Percentiles rank a stretch among this genome's conserved stretches.
Conservation (phyloP, 192 early-diverging fungal genomes). For the Backusella parvicylindrica region DNA sequence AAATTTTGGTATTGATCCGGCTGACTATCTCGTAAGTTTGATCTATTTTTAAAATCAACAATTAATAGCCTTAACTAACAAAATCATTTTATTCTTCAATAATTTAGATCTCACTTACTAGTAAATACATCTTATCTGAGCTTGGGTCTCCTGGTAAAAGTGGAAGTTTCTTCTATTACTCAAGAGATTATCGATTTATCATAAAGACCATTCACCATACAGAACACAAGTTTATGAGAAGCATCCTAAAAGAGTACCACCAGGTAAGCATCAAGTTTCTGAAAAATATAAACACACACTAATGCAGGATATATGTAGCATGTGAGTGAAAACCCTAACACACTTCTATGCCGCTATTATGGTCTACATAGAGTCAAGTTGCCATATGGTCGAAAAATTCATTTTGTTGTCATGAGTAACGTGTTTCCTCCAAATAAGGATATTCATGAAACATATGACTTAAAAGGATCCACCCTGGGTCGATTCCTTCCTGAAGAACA, state of each 20-base stretch:
- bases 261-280: conserved; percentile 29
- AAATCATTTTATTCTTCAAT: too few species aligned
- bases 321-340: conserved; percentile 83
- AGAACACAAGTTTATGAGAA: conserved; percentile 93
- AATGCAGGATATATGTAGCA: conserved; percentile 46
- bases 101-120: conserved; percentile 83
- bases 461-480: conserved; percentile 94
- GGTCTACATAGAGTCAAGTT: conserved; percentile 95
- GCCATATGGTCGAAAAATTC: conserved; percentile 88
- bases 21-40: conserved; percentile 84
- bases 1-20: conserved; percentile 85
- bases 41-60: not conserved
- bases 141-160: conserved; percentile 96
- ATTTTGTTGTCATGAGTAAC: conserved; percentile 99
- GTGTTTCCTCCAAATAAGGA: conserved; percentile 97
- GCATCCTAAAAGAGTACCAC: conserved; percentile 87
- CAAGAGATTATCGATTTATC: conserved; percentile 97
- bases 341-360: conserved; percentile 90
- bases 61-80: not conserved
- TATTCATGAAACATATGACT: conserved; percentile 95
- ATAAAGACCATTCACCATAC: conserved; percentile 98
- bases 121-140: conserved; percentile 98
- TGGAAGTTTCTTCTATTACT: conserved; percentile 98
- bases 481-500: conserved; percentile 80
- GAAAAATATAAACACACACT: not conserved